phyloP scores from a whole-genome alignment of 129 eudicot genomes.

The Solidago caesia region DNA sequence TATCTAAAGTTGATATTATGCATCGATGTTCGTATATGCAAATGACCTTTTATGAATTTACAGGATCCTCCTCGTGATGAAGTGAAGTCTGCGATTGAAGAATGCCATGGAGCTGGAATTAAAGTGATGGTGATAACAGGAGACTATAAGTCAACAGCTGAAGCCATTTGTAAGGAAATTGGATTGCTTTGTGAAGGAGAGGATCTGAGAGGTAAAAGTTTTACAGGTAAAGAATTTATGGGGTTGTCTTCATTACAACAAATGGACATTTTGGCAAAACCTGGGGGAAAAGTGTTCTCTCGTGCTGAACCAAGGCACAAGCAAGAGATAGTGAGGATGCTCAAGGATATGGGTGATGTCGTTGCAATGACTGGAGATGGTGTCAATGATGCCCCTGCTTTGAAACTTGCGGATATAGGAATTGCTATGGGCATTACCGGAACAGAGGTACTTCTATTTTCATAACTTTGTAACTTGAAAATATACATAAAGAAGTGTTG shows the following conservation, averaged over 20 bases:
- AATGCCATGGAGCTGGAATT: conserved; percentile 77
- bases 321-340: conserved; percentile 85
- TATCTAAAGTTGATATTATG: neutral
- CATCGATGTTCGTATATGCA: neutral
- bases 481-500: too few relatives aligned
- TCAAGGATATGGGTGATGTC: conserved; percentile 72
- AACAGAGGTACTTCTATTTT: conserved; percentile 56
- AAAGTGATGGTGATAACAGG: conserved; percentile 91
- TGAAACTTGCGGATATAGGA: conserved; percentile 86
- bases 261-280: conserved; percentile 45
- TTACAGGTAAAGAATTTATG: conserved; percentile 83
- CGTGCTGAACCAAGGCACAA: conserved; percentile 92
- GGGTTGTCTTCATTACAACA: conserved; percentile 47
- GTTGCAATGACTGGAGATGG: conserved; percentile 98
- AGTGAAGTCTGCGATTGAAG: conserved; percentile 67
- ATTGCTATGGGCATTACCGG: conserved; percentile 92
- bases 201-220: conserved; percentile 52
- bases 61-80: conserved; percentile 95
- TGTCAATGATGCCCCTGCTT: conserved; percentile 96
- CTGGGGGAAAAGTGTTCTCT: conserved; percentile 82
- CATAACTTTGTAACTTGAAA: neutral
- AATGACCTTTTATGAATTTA: neutral
- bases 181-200: conserved; percentile 48
- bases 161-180: conserved; percentile 77
- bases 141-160: conserved; percentile 85